These are phyloP conservation scores for Eragrostis curvula DNA, from an alignment of 176 grass and related monocot species.

Conservation along the genomic window DNA sequence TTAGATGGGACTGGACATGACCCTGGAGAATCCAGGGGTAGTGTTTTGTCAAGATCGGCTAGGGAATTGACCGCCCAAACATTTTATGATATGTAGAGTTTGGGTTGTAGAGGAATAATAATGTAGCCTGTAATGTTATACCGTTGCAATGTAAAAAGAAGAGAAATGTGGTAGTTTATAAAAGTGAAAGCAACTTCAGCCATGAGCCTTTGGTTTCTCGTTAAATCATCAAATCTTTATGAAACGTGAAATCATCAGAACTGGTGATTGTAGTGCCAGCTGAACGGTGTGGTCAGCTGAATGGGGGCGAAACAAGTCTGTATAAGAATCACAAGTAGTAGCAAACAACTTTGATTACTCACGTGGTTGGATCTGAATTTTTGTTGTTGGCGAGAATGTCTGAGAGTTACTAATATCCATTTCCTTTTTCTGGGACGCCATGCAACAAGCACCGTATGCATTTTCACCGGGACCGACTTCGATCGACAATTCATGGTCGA, in stretches of 20 bases:
- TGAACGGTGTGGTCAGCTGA: not conserved
- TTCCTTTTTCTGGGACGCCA: too few species aligned
- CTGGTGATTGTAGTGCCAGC: not conserved
- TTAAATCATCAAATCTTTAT: not conserved
- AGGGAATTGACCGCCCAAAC: conserved; percentile 60
- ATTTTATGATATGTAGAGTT: conserved; percentile 74
- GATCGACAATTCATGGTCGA: not conserved
- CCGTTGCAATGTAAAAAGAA: conserved; percentile 48
- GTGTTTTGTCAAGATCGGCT: conserved; percentile 50
- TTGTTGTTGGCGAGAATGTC: too few species aligned
- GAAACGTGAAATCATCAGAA: not conserved
- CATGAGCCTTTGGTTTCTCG: not conserved
- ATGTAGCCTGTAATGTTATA: conserved; percentile 53
- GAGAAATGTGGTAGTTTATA: conserved; percentile 35
- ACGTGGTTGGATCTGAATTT: too few species aligned
- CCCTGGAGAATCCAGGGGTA: conserved; percentile 43
- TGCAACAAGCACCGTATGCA: too few species aligned
- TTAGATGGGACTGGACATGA: conserved; percentile 62
- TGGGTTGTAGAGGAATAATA: conserved; percentile 79
- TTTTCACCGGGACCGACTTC: too few species aligned
- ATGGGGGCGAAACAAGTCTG: not conserved
- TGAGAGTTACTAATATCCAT: too few species aligned
- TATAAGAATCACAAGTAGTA: too few species aligned
- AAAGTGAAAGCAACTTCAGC: not conserved
- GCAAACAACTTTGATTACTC: too few species aligned